These are phyloP conservation scores for Ustilago crameri DNA, from an alignment of 1,284 basidiomycete genomes.

Conservation along the genomic window DNA sequence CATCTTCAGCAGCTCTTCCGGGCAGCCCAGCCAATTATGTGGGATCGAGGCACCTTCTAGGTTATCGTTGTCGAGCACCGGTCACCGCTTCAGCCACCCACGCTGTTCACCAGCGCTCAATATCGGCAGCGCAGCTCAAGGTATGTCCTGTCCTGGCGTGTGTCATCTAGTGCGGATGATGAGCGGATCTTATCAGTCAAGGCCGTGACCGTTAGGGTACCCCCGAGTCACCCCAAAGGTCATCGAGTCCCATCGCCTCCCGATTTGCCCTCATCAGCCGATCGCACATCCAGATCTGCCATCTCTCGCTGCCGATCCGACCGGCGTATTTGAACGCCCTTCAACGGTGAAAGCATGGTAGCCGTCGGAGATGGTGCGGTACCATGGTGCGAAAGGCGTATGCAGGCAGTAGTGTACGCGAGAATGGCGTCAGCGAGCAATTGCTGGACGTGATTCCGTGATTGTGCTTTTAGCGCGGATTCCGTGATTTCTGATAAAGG, in stretches of 20 bases:
- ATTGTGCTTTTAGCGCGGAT: conserved; percentile 22
- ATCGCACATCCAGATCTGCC: conserved; percentile 1
- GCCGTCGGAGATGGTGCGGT: neutral
- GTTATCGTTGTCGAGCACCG: neutral
- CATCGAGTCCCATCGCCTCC: neutral
- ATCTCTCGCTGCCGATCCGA: neutral
- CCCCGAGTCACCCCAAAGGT: conserved; percentile 14
- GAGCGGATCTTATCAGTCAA: conserved; percentile 29
- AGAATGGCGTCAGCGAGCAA: conserved; percentile 37
- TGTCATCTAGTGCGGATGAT: conserved; percentile 14
- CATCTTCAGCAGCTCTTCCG: neutral
- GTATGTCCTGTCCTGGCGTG: too few species aligned
- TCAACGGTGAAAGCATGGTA: neutral
- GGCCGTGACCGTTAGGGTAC: conserved; percentile 23
- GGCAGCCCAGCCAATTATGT: neutral
- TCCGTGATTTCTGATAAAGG: conserved; percentile 35
- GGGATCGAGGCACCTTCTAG: neutral
- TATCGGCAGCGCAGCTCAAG: too few species aligned
- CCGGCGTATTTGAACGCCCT: neutral
- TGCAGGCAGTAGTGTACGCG: neutral
- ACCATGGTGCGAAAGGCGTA: neutral
- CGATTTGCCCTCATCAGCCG: neutral
- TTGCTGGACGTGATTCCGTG: conserved; percentile 21
- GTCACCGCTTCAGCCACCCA: neutral
- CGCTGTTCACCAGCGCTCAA: neutral